Evolutionary conservation across 306 rosid genomes (phyloP).

Genomic region (Morella rubra): DNA sequence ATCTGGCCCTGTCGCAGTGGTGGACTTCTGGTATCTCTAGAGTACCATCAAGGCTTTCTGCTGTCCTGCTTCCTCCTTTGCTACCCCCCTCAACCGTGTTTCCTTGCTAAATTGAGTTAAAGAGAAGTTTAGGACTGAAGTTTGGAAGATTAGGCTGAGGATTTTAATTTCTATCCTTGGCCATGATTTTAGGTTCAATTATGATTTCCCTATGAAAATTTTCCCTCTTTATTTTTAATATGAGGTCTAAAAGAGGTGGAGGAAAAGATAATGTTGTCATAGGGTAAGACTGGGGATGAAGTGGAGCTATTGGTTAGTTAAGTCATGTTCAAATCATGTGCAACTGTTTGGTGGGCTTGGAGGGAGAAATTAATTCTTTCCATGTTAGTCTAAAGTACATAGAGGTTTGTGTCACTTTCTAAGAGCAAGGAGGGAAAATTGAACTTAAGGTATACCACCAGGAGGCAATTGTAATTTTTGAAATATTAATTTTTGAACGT

Average conservation of each 20-base stretch:
- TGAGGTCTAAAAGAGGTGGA: neutral
- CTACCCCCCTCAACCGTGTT: neutral
- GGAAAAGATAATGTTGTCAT: neutral
- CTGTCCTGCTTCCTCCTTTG: neutral
- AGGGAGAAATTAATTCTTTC: neutral
- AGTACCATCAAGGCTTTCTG: neutral
- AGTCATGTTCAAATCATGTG: too few relatives aligned
- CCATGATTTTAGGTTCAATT: neutral
- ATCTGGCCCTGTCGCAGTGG: neutral
- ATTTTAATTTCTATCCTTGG: too few relatives aligned
- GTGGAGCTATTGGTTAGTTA: too few relatives aligned
- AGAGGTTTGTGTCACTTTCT: neutral
- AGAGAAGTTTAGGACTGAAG: too few relatives aligned
- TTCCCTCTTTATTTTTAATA: too few relatives aligned
- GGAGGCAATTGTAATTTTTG: too few relatives aligned
- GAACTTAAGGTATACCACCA: too few relatives aligned
- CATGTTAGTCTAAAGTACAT: neutral
- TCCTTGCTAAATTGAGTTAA: neutral
- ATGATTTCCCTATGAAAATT: neutral
- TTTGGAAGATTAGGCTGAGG: too few relatives aligned
- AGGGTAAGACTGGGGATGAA: too few relatives aligned
- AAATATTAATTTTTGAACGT: too few relatives aligned
- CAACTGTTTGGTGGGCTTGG: neutral
- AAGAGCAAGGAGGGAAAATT: too few relatives aligned
- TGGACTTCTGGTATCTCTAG: neutral